Evolutionary conservation across 441 rosid species (phyloP).

Genomic region (Gossypium trilobum): DNA sequence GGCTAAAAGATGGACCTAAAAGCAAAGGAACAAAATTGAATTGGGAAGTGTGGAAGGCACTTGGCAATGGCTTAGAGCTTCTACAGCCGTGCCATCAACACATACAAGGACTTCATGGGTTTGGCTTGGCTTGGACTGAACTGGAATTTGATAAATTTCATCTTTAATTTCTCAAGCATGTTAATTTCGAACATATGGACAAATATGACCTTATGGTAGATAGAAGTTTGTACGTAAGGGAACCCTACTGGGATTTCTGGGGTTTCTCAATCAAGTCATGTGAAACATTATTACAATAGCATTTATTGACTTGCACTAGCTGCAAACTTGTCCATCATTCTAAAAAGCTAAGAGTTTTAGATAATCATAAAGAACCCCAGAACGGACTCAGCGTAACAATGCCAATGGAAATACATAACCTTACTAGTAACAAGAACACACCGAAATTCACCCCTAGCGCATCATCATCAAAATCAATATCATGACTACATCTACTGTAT

Average conservation of each 20-base stretch:
- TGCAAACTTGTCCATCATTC: background rate
- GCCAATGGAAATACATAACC: conserved; percentile 5
- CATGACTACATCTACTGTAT: conserved; percentile 61
- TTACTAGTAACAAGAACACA: conserved; percentile 19
- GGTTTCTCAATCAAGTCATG: background rate
- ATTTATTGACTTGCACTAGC: background rate
- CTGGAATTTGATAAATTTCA: too few species aligned
- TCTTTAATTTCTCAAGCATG: too few species aligned
- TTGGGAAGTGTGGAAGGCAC: conserved; percentile 4
- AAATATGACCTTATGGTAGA: too few species aligned
- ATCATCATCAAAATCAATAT: conserved; percentile 52
- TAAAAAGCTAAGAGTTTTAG: background rate
- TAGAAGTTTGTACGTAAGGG: too few species aligned
- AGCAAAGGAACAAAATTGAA: conserved; percentile 14
- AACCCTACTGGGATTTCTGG: too few species aligned
- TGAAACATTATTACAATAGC: background rate
- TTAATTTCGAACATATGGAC: too few species aligned
- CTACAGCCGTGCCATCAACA: background rate
- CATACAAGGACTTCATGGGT: too few species aligned
- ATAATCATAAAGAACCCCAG: background rate
- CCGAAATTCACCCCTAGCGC: conserved; percentile 36
- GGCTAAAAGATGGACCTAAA: background rate
- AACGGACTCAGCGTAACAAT: background rate
- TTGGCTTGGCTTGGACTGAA: too few species aligned
- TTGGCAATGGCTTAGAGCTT: conserved; percentile 7